Evolutionary conservation across 306 rosid species (phyloP), one percentile per base, ranked within the genome.

Genomic region (Carpinus viminea): DNA sequence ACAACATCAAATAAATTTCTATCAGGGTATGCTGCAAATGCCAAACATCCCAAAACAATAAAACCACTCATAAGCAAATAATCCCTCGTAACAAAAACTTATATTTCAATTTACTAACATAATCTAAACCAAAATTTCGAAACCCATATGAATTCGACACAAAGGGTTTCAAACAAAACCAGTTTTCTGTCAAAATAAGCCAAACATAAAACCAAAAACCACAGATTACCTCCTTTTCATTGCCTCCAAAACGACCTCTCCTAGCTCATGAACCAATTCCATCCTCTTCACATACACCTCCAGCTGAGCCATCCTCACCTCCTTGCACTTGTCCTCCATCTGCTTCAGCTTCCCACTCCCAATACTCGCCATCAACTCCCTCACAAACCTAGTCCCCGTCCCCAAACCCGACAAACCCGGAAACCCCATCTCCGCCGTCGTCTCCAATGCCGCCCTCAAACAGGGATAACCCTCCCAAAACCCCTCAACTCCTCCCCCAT

Each of bases 241-340:
- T 0, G 80, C 66, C 57, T 80, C 87, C 75, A 85, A 47, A 52
- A 79, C 28, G 45, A 81, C 54, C 45, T 71, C 81, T 68, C 78
- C 68, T 51, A 78, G 82, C 21, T 87, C 89, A 15, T 56, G 79
- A 66, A 74, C 46, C 77, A 85, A 79, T 1, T 77, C 84, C n/a
- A 68, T 36, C 78, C 60, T 85, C 80, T 75, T 79, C 83, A 62
- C 48, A 48, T 52, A 77, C 74, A 85, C 76, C 73, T 83, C 83
- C 69, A 72, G 45, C 64, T 85, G 85, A 5, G 26, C 74, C 8
- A 64, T 72, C 64, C 80, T 78, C 78, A 87, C 28, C 24, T 69
- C 52, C 79, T 50, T 79, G 90, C 93, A 85, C 71, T 50, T 87
- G 7, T 51, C 77, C 53, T 89, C 86, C 73, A 87, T 36, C 61